Evolutionary conservation across 257 asterid genomes (phyloP).

Genomic region (Solanum stenotomum): DNA sequence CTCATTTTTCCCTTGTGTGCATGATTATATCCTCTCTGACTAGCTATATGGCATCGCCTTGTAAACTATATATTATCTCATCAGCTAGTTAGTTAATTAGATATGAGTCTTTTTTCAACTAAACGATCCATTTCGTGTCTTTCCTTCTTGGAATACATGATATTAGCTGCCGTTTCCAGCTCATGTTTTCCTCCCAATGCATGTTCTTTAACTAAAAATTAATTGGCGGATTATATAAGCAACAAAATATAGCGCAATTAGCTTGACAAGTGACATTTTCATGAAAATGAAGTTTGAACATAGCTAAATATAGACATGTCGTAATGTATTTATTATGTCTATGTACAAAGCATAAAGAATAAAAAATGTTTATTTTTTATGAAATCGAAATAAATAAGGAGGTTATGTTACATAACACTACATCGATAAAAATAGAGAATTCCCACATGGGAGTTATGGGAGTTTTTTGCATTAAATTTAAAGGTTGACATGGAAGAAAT

Average conservation of each 20-base stretch:
- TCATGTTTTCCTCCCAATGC: neutral
- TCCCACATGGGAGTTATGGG: conserved; percentile 10
- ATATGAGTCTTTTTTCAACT: neutral
- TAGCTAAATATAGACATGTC: neutral
- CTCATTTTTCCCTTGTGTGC: neutral
- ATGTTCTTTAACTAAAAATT: neutral
- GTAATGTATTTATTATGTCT: neutral
- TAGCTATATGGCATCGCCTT: neutral
- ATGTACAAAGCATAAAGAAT: neutral
- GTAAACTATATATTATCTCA: neutral
- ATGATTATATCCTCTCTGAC: neutral
- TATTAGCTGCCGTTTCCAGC: neutral
- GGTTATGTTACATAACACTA: neutral
- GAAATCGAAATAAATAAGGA: neutral
- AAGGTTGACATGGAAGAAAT: conserved; percentile 12
- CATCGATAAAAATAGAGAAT: neutral
- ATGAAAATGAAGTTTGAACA: neutral
- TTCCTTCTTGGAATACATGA: neutral
- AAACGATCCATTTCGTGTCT: neutral
- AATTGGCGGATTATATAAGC: neutral
- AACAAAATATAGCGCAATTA: neutral
- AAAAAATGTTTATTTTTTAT: neutral
- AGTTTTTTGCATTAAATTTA: neutral
- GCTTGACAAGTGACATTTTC: neutral
- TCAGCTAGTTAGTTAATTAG: neutral